A percentile compares a stretch with the other conserved stretches of the same genome.
These are phyloP conservation scores for Evernia prunastri DNA, from an alignment of 495 filamentous ascomycete species.

Conservation along the genomic window DNA sequence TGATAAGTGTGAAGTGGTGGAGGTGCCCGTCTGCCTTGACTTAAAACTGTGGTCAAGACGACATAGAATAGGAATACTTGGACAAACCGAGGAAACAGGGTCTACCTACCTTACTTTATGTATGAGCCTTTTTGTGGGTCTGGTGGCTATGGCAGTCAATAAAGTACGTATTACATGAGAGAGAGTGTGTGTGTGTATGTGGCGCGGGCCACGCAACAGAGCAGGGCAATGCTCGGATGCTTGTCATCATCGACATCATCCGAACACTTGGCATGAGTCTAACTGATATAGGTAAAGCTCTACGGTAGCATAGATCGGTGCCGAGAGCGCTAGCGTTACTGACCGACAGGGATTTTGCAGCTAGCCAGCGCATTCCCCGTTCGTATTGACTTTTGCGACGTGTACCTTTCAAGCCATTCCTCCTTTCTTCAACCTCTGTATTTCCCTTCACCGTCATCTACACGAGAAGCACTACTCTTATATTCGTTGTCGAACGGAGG, in stretches of 20 bases:
- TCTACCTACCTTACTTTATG: background rate
- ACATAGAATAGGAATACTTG: background rate
- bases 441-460: background rate
- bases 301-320: background rate
- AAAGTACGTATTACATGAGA: too few relatives aligned
- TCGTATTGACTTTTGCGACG: background rate
- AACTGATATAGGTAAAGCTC: background rate
- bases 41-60: background rate
- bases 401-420: background rate
- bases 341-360: background rate
- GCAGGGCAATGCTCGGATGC: background rate
- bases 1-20: background rate
- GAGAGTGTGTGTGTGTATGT: too few relatives aligned
- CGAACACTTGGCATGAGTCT: background rate
- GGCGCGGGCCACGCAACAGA: conserved; percentile 12
- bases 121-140: background rate
- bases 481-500: background rate
- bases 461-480: background rate
- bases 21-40: background rate
- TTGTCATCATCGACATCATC: conserved; percentile 9
- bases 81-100: background rate
- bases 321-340: background rate
- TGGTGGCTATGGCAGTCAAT: background rate
- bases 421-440: background rate
- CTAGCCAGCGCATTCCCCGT: conserved; percentile 13